Conservation (phyloP, 768 basidiomycete genomes). For the Pleurotus citrinopileatus region DNA sequence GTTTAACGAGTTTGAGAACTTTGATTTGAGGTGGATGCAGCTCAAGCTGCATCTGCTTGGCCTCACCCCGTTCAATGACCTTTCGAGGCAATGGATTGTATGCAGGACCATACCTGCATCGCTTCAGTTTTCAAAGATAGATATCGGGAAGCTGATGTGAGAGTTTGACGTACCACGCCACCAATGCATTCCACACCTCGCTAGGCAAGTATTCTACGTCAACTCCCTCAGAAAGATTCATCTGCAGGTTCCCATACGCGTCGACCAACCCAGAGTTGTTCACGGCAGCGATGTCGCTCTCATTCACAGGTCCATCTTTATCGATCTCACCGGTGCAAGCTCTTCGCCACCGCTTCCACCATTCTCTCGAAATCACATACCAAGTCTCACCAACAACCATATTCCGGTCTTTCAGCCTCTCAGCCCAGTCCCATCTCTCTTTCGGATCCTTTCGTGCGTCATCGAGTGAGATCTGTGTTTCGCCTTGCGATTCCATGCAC, state of each 20-base stretch:
- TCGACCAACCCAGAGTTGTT: conserved; percentile 71
- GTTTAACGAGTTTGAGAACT: conserved; percentile 46
- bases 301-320: conserved; percentile 62
- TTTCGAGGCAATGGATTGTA: conserved; percentile 56
- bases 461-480: conserved; percentile 27
- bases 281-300: conserved; percentile 68
- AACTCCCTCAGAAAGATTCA: conserved; percentile 51
- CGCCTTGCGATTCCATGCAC: conserved; percentile 62
- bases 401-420: conserved; percentile 38
- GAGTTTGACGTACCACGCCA: conserved; percentile 69
- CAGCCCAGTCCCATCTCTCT: conserved; percentile 31
- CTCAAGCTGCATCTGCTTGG: conserved; percentile 58
- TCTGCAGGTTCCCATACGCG: conserved; percentile 43
- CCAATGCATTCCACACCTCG: conserved; percentile 66
- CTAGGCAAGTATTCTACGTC: conserved; percentile 77
- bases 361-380: conserved; percentile 69
- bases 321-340: conserved; percentile 68
- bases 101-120: conserved; percentile 68
- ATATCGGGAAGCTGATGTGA: background rate
- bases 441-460: background rate
- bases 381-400: conserved; percentile 72
- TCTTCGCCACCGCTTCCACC: conserved; percentile 76
- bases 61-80: conserved; percentile 59
- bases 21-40: conserved; percentile 66
- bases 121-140: background rate